Percentiles rank a stretch among this genome's conserved stretches.
Evolutionary conservation across 2,329 filamentous ascomycete genomes (phyloP).

Genomic region (Magnaporthiopsis rhizophila): DNA sequence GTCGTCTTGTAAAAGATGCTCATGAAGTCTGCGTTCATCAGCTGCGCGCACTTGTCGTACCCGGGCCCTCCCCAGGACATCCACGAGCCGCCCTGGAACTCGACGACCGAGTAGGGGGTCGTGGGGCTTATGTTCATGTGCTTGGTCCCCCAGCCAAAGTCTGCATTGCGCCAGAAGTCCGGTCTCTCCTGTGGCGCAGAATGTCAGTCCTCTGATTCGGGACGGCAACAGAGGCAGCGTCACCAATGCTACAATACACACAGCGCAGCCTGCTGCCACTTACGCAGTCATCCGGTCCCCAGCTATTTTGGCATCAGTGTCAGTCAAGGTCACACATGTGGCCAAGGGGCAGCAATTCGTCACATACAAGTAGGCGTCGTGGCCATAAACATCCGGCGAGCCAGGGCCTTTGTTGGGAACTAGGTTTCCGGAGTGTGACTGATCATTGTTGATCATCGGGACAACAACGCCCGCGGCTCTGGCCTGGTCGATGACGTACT

Average conservation of each 20-base stretch:
- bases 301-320: neutral
- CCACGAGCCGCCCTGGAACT: slow-evolving; percentile 54
- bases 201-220: neutral
- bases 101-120: slow-evolving; percentile 21
- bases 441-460: slow-evolving; percentile 14
- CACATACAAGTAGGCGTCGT: slow-evolving; percentile 22
- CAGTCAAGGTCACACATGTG: neutral
- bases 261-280: neutral
- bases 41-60: slow-evolving; percentile 55
- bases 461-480: slow-evolving; percentile 10
- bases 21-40: slow-evolving; percentile 67
- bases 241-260: neutral
- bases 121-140: slow-evolving; percentile 48
- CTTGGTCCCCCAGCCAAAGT: slow-evolving; percentile 9
- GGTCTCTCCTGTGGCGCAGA: neutral
- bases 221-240: too few relatives aligned
- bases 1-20: slow-evolving; percentile 75
- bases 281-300: neutral
- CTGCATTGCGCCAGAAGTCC: neutral
- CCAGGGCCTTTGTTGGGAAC: slow-evolving; percentile 42
- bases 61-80: slow-evolving; percentile 62
- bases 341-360: slow-evolving; percentile 8
- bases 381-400: slow-evolving; percentile 14
- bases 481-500: slow-evolving; percentile 12
- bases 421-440: slow-evolving; percentile 36